phyloP scores from a whole-genome alignment of 371 early-diverging fungal species.

The Saksenaea oblongispora region DNA sequence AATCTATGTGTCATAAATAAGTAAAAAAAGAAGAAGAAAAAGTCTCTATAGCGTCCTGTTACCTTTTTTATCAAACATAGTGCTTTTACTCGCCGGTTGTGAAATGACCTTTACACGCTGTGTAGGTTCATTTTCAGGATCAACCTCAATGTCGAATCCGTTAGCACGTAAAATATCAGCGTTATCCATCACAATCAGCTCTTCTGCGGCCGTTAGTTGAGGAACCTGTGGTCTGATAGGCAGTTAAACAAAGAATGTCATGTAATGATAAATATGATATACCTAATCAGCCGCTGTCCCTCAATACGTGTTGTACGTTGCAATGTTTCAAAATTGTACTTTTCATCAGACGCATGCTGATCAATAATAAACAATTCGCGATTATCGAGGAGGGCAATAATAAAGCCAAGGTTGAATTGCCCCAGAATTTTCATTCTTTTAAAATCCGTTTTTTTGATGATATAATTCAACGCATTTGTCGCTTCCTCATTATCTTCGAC shows the following conservation, averaged over 20 bases:
- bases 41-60: not conserved
- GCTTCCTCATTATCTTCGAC: constrained; percentile 53
- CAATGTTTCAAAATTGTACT: constrained; percentile 91
- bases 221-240: constrained; percentile 41
- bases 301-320: constrained; percentile 62
- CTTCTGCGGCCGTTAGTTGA: constrained; percentile 79
- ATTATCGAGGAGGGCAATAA: constrained; percentile 70
- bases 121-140: constrained; percentile 60
- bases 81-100: constrained; percentile 65
- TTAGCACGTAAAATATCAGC: constrained; percentile 69
- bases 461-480: constrained; percentile 53
- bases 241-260: not conserved
- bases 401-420: constrained; percentile 99
- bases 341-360: constrained; percentile 99
- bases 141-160: constrained; percentile 76
- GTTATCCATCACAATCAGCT: constrained; percentile 78
- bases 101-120: constrained; percentile 64
- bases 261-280: not conserved
- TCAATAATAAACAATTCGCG: constrained; percentile 92
- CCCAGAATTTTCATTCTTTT: constrained; percentile 85
- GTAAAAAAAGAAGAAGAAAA: not conserved
- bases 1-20: constrained; percentile 40
- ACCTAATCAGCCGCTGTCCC: constrained; percentile 60
- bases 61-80: constrained; percentile 61
- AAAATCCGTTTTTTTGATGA: constrained; percentile 86